These are phyloP conservation scores for Chlorella vulgaris DNA, from an alignment of 139 green algal species.

Conservation along the genomic window DNA sequence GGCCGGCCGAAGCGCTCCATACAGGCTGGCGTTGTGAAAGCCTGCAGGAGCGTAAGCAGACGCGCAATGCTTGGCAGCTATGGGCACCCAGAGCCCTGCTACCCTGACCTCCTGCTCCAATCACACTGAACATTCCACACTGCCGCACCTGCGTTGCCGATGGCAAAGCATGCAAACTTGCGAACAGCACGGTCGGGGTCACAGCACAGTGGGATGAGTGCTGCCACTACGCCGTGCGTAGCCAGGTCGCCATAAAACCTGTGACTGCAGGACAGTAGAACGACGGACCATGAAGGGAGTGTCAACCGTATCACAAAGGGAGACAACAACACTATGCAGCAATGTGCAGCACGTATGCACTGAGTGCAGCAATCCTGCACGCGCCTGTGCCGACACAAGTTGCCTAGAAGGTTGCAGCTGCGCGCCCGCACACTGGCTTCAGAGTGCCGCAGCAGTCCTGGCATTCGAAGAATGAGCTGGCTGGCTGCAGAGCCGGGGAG, in stretches of 20 bases:
- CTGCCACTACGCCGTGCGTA: slow-evolving; percentile 63
- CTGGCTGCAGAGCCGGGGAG: slow-evolving; percentile 7
- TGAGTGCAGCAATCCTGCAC: slow-evolving; percentile 39
- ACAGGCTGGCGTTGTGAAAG: slow-evolving; percentile 91
- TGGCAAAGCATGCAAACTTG: slow-evolving; percentile 99
- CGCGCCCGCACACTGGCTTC: slow-evolving; percentile 82
- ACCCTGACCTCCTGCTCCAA: background rate
- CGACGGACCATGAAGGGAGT: background rate
- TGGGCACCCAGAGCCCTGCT: too few relatives aligned
- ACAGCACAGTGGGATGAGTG: slow-evolving; percentile 83
- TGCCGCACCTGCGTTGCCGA: slow-evolving; percentile 80
- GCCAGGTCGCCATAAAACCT: slow-evolving; percentile 83
- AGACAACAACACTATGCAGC: background rate
- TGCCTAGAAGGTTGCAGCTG: slow-evolving; percentile 91
- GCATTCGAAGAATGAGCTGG: slow-evolving; percentile 35
- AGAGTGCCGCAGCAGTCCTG: slow-evolving; percentile 62
- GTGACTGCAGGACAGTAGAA: slow-evolving; percentile 66
- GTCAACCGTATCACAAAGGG: too few relatives aligned
- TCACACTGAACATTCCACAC: background rate
- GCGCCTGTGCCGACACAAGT: slow-evolving; percentile 86
- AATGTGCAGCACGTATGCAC: too few relatives aligned
- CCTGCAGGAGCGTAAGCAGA: slow-evolving; percentile 40
- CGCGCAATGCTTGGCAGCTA: too few relatives aligned
- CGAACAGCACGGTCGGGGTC: slow-evolving; percentile 84
- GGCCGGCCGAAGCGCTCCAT: slow-evolving; percentile 72